These are phyloP conservation scores for Didymella lethalis DNA, from an alignment of 2,329 filamentous ascomycete genomes.

Conservation along the genomic window DNA sequence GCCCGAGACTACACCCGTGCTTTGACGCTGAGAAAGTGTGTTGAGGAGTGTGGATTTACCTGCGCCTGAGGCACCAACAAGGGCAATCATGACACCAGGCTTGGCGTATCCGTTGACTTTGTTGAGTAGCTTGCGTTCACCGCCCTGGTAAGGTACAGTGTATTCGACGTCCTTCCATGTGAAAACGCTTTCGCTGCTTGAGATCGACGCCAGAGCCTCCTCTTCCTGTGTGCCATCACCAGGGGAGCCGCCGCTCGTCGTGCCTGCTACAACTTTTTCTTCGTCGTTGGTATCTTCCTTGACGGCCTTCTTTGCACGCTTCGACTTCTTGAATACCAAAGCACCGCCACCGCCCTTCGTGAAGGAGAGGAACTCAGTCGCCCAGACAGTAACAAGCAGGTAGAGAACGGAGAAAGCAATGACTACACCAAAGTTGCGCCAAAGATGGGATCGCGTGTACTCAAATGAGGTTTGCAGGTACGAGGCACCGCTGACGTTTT, in stretches of 20 bases:
- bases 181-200: conserved; percentile 49
- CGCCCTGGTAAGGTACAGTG: conserved; percentile 72
- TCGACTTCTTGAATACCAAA: conserved; percentile 75
- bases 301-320: conserved; percentile 63
- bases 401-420: conserved; percentile 80
- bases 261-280: conserved; percentile 59
- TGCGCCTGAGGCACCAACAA: conserved; percentile 82
- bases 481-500: conserved; percentile 60
- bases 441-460: conserved; percentile 66
- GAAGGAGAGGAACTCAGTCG: conserved; percentile 73
- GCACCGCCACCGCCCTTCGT: conserved; percentile 70
- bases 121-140: conserved; percentile 70
- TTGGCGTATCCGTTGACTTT: conserved; percentile 79
- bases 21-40: conserved; percentile 76
- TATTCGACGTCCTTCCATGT: conserved; percentile 62
- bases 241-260: conserved; percentile 33
- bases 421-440: conserved; percentile 79
- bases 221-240: conserved; percentile 36
- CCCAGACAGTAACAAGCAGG: conserved; percentile 73
- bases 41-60: conserved; percentile 87
- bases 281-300: conserved; percentile 62
- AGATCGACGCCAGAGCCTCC: conserved; percentile 47
- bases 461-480: conserved; percentile 65
- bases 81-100: conserved; percentile 78
- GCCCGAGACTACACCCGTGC: conserved; percentile 68